Percentiles rank a stretch among this genome's conserved stretches.
These are phyloP conservation scores for Nemania bipapillata DNA, from an alignment of 2,329 filamentous ascomycete genomes.

Conservation along the genomic window DNA sequence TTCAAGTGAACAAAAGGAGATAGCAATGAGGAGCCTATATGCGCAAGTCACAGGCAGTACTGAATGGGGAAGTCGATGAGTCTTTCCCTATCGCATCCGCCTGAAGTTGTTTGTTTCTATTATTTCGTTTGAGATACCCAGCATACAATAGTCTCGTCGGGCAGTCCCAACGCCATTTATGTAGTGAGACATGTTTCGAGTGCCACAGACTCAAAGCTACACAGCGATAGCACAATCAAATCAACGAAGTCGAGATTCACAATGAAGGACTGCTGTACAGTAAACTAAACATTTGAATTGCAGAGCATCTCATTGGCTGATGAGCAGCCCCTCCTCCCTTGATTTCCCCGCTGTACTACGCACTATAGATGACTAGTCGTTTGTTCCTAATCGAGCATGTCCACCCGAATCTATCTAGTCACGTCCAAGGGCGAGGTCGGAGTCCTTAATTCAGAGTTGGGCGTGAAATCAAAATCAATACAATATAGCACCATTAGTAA, in stretches of 20 bases:
- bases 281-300: slow-evolving; percentile 14
- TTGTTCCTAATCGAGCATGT: slow-evolving; percentile 43
- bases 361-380: not conserved
- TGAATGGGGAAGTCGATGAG: not conserved
- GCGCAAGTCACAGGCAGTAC: not conserved
- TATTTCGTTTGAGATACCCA: not conserved
- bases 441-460: slow-evolving; percentile 15
- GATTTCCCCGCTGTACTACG: slow-evolving; percentile 15
- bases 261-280: not conserved
- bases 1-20: not conserved
- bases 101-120: not conserved
- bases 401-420: slow-evolving; percentile 33
- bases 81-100: not conserved
- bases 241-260: not conserved
- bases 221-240: slow-evolving; percentile 1
- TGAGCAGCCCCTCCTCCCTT: slow-evolving; percentile 13
- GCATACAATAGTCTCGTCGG: slow-evolving; percentile 12
- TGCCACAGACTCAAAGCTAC: slow-evolving; percentile 8
- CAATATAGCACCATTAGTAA: too few relatives aligned
- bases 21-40: not conserved
- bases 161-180: not conserved
- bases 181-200: slow-evolving; percentile 13
- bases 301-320: slow-evolving; percentile 18
- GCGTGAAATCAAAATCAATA: slow-evolving; percentile 33
- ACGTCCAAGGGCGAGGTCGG: not conserved